phyloP scores from a whole-genome alignment of 2,329 filamentous ascomycete genomes.

The Epichloe coenophiala region DNA sequence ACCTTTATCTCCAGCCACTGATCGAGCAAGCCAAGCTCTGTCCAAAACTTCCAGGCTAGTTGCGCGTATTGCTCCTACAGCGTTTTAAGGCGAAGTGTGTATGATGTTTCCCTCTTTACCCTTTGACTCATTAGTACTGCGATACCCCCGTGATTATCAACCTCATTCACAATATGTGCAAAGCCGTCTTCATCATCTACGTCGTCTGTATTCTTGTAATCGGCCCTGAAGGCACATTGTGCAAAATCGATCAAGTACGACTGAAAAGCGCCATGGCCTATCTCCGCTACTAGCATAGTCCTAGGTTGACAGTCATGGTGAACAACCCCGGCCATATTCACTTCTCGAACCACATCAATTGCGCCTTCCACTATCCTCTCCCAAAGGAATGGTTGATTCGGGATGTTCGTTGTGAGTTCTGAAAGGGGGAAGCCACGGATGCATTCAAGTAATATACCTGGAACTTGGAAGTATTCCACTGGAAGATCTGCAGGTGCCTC shows the following conservation, averaged over 20 bases:
- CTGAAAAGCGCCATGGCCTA: background rate
- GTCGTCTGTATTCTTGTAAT: slow-evolving; percentile 6
- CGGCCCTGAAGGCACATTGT: slow-evolving; percentile 4
- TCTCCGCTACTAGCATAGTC: slow-evolving; percentile 3
- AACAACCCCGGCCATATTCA: slow-evolving; percentile 4
- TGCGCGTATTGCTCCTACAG: background rate
- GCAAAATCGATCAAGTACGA: slow-evolving; percentile 7
- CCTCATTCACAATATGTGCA: background rate
- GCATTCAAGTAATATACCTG: slow-evolving; percentile 4
- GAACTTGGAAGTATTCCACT: slow-evolving; percentile 1
- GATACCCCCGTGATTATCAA: slow-evolving; percentile 1
- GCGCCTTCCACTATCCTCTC: background rate
- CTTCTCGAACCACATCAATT: slow-evolving; percentile 1
- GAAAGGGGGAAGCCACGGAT: slow-evolving; percentile 3
- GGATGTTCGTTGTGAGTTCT: slow-evolving; percentile 2
- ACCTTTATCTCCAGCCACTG: background rate
- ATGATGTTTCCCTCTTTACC: background rate
- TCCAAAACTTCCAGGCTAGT: background rate
- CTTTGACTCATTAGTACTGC: slow-evolving; percentile 1
- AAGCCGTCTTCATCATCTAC: slow-evolving; percentile 3
- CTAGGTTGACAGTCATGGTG: slow-evolving; percentile 6
- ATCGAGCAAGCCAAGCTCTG: background rate
- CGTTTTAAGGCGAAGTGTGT: background rate
- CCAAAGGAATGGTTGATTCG: slow-evolving; percentile 1
- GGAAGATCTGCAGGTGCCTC: slow-evolving; percentile 4